These are phyloP conservation scores for Candida schatavii DNA, from an alignment of 805 yeast genomes.

Conservation along the genomic window DNA sequence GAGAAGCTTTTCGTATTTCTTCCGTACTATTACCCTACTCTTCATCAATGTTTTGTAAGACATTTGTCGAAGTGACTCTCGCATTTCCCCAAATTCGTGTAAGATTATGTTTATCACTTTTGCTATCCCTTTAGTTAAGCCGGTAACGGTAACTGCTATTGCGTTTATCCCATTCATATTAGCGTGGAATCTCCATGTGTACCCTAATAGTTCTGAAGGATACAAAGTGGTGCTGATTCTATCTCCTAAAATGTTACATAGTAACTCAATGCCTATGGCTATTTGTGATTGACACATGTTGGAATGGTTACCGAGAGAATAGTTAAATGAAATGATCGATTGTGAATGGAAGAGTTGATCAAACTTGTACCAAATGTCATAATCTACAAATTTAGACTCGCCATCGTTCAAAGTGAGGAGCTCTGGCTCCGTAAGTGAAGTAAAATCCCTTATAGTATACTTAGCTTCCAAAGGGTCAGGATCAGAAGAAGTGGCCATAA, in stretches of 20 bases:
- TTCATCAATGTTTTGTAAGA: constrained; percentile 34
- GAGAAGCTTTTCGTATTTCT: constrained; percentile 43
- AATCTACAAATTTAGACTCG: constrained; percentile 18
- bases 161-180: constrained; percentile 55
- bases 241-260: background rate
- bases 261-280: background rate
- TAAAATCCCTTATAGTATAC: background rate
- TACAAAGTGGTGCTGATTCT: constrained; percentile 35
- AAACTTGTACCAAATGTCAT: constrained; percentile 53
- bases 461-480: background rate
- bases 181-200: constrained; percentile 54
- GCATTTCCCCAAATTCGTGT: constrained; percentile 22
- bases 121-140: constrained; percentile 43
- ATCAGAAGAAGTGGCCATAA: background rate
- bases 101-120: constrained; percentile 33
- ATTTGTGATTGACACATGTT: background rate
- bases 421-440: background rate
- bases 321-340: constrained; percentile 7
- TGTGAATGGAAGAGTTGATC: constrained; percentile 20
- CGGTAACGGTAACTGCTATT: constrained; percentile 51
- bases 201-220: constrained; percentile 53
- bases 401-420: background rate
- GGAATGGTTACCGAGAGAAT: background rate
- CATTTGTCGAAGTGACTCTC: constrained; percentile 6
- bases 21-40: constrained; percentile 47